Evolutionary conservation across 1,284 basidiomycete species (phyloP).

Genomic region (Calocybe gambosa): DNA sequence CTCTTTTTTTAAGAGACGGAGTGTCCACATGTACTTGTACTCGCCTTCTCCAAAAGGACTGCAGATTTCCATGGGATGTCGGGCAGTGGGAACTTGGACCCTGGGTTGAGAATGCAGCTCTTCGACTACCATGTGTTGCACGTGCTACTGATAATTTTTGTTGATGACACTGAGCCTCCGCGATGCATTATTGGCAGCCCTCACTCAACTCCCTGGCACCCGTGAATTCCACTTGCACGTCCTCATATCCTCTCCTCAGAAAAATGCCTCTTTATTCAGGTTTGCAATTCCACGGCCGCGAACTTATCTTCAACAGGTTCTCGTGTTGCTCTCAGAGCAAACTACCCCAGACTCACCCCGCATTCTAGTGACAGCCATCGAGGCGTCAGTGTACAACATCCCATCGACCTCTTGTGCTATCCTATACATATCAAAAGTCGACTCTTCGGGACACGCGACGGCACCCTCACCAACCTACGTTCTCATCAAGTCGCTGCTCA

Average conservation of each 20-base stretch:
- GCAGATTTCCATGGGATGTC: slow-evolving; percentile 4
- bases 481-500: slow-evolving; percentile 65
- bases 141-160: background rate
- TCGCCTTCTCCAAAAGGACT: slow-evolving; percentile 2
- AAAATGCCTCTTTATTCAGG: slow-evolving; percentile 67
- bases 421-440: slow-evolving; percentile 91
- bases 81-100: background rate
- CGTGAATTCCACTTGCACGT: slow-evolving; percentile 71
- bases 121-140: background rate
- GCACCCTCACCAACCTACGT: slow-evolving; percentile 58
- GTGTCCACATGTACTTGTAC: background rate
- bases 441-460: slow-evolving; percentile 78
- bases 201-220: slow-evolving; percentile 54
- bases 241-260: slow-evolving; percentile 67
- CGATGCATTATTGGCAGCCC: slow-evolving; percentile 55
- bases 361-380: slow-evolving; percentile 74
- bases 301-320: slow-evolving; percentile 67
- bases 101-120: background rate
- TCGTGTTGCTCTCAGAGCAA: slow-evolving; percentile 69
- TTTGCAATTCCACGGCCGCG: slow-evolving; percentile 62
- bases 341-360: slow-evolving; percentile 36
- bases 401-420: slow-evolving; percentile 67
- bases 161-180: slow-evolving; percentile 43
- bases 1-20: background rate
- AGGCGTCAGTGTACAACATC: slow-evolving; percentile 75